Evolutionary conservation across 2,329 filamentous ascomycete genomes (phyloP), one percentile per base, ranked within the genome.

Genomic region (Emmonsia crescens): DNA sequence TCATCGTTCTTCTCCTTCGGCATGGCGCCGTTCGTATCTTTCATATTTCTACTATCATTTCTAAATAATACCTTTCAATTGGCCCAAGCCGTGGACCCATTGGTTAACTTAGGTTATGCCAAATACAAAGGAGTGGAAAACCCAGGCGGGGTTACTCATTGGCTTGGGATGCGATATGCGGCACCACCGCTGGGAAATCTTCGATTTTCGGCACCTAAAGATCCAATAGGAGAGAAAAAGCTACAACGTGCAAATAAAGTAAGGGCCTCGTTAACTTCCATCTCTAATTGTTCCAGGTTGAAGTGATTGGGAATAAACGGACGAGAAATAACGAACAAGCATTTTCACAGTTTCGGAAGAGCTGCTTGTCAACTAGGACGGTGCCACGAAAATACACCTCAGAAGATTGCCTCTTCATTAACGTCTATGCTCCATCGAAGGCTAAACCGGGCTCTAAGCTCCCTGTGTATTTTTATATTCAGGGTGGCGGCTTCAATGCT

Each of bases 151-250:
- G 76, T 91, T 56, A 84, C 82, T 2, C 80, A 87, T 71, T 93
- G 88, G 87, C 79, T 89, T 8, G 89, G 88, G 1, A 83, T 94
- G 65, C 83, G 88, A 51, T 94, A 85, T 75, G 89, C 89, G 1
- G 85, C 86, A 5, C 78, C 88, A 16, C 89, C 89, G 0, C 61
- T 88, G 1, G 86, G 85, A 1, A 67, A 82, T 5, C 70, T 89
- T 63, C 81, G 89, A 24, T 93, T 91, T 69, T 77, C 80, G 60
- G 83, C 85, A 14, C 88, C 89, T 0, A 76, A 81, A 67, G 85
- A 89, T 70, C 88, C 89, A 1, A 64, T 74, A 0, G 66, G 71
- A 1, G 74, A 77, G 21, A 63, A 73, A 2, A 76, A 74, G 1
- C 69, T 82, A 3, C 80, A 84, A 61, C 68, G 78, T 61, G 87